Conservation (phyloP, 768 basidiomycete genomes). For the Mrakia gelida region DNA sequence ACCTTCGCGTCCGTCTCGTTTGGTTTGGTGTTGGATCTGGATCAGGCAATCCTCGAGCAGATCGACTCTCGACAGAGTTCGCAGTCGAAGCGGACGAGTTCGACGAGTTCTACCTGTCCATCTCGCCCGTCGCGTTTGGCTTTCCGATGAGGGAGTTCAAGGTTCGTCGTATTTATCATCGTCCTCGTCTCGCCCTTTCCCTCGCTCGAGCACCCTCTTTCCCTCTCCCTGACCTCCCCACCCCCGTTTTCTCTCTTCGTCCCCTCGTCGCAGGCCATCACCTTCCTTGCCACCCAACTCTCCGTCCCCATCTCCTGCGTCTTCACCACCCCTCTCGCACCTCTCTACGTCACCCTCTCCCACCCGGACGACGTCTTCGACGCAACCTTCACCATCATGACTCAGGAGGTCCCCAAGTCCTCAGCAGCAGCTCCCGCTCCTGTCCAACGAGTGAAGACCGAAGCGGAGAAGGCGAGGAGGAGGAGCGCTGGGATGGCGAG, state of each 20-base stretch:
- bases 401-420: neutral
- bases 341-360: constrained; percentile 10
- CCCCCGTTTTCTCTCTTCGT: neutral
- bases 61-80: constrained; percentile 58
- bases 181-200: too few relatives aligned
- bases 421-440: neutral
- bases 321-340: constrained; percentile 1
- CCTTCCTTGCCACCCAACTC: constrained; percentile 12
- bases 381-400: constrained; percentile 18
- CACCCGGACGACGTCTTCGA: constrained; percentile 23
- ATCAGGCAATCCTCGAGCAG: neutral
- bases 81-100: constrained; percentile 75
- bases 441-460: neutral
- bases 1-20: neutral
- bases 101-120: constrained; percentile 64
- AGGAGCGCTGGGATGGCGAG: neutral
- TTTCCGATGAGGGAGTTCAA: constrained; percentile 83
- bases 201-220: neutral
- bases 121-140: constrained; percentile 62
- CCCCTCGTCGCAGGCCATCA: constrained; percentile 2
- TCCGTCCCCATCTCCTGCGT: constrained; percentile 7
- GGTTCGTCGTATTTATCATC: constrained; percentile 53
- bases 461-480: neutral
- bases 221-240: too few relatives aligned
- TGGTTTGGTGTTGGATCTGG: neutral